phyloP scores from a whole-genome alignment of 352 stramenopile species.

The Blastocystis sp. region DNA sequence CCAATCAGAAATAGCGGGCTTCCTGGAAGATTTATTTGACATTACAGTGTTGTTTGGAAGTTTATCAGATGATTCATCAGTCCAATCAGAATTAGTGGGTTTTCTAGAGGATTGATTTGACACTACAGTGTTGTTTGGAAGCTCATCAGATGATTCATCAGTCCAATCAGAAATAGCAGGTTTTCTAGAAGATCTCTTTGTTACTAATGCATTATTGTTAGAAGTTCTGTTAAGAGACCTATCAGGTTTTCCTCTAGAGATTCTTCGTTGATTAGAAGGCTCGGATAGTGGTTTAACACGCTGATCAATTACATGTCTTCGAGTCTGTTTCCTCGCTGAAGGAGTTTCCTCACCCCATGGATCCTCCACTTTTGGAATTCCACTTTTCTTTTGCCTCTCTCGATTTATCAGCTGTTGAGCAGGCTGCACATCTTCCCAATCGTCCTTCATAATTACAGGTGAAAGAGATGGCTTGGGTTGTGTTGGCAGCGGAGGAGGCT shows the following conservation, averaged over 20 bases:
- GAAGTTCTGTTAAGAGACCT: no score
- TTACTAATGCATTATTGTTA: no score
- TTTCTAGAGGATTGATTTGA: not conserved
- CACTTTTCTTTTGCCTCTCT: not conserved
- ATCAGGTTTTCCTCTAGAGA: no score
- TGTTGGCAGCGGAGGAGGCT: not conserved
- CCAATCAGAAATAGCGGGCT: not conserved
- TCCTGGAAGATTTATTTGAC: not conserved
- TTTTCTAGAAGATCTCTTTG: not conserved
- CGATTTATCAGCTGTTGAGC: not conserved
- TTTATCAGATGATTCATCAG: not conserved
- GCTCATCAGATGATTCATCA: not conserved
- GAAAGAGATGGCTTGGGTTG: not conserved
- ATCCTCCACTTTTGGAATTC: not conserved
- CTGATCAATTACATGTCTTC: not conserved
- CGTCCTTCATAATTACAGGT: not conserved
- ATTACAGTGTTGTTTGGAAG: not conserved
- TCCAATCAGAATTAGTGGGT: not conserved
- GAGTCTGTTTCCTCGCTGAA: not conserved
- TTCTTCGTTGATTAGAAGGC: no score
- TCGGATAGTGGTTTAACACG: not conserved
- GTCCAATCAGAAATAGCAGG: not conserved
- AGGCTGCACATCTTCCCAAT: not conserved
- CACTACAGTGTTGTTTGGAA: no score
- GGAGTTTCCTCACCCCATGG: not conserved